phyloP scores from a whole-genome alignment of 495 filamentous ascomycete species.

The Terfezia boudieri region DNA sequence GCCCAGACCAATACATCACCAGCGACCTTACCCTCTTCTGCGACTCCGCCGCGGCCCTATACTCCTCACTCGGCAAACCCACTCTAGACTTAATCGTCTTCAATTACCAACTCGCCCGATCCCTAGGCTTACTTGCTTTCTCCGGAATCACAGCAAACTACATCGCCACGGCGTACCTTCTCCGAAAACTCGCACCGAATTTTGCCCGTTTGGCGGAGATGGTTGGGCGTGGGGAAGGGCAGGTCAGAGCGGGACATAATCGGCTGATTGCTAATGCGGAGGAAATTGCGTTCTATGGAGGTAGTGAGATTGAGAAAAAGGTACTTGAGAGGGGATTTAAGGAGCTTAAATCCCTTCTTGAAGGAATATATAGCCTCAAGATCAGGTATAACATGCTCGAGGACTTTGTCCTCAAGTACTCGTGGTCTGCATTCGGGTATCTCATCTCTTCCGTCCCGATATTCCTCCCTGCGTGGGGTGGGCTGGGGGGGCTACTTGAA shows the following conservation, averaged over 20 bases:
- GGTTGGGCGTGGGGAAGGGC: constrained; percentile 79
- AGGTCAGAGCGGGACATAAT: constrained; percentile 75
- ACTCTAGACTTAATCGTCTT: constrained; percentile 90
- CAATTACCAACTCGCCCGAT: constrained; percentile 87
- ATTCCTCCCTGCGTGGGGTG: constrained; percentile 89
- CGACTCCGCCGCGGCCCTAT: constrained; percentile 70
- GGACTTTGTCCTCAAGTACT: constrained; percentile 94
- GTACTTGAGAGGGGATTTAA: constrained; percentile 80
- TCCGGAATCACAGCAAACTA: constrained; percentile 77
- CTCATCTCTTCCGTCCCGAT: constrained; percentile 77
- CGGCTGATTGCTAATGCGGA: constrained; percentile 91
- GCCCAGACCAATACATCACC: constrained; percentile 92
- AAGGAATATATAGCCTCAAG: constrained; percentile 84
- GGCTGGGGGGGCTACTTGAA: constrained; percentile 49
- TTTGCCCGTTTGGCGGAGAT: constrained; percentile 94
- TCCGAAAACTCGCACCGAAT: constrained; percentile 70
- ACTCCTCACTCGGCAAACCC: constrained; percentile 90
- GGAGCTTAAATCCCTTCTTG: constrained; percentile 83
- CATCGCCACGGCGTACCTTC: constrained; percentile 68
- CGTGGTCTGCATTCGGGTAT: constrained; percentile 91
- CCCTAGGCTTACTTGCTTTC: constrained; percentile 70
- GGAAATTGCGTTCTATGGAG: constrained; percentile 96
- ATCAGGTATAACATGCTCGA: constrained; percentile 98
- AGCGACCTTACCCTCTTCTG: constrained; percentile 94
- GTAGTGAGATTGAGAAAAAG: constrained; percentile 73